Percentiles rank a stretch among this genome's conserved stretches.
phyloP scores from a whole-genome alignment of 352 stramenopile species.

The Globisporangium acanthophoron region DNA sequence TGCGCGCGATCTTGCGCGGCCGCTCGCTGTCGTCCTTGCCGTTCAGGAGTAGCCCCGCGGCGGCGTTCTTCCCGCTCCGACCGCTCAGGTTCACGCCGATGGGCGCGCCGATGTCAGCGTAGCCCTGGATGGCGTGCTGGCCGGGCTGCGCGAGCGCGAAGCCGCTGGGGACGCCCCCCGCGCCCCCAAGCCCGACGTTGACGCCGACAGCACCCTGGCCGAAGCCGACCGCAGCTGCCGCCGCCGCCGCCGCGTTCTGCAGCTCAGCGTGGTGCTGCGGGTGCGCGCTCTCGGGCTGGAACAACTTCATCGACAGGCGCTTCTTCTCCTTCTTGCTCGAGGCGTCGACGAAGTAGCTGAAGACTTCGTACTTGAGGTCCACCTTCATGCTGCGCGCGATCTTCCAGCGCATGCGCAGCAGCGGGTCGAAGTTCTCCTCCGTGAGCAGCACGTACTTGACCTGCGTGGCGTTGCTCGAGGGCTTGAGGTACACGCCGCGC shows the following conservation, averaged over 20 bases:
- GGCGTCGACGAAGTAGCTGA: constrained; percentile 75
- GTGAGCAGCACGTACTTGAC: constrained; percentile 74
- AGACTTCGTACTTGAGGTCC: constrained; percentile 78
- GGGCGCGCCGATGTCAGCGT: constrained; percentile 31
- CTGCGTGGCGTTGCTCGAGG: constrained; percentile 67
- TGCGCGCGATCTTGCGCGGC: constrained; percentile 39
- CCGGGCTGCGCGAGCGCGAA: constrained; percentile 25
- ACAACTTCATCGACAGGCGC: constrained; percentile 57
- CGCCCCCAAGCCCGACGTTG: too few species aligned
- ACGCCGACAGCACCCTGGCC: constrained; percentile 7
- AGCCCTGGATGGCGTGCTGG: constrained; percentile 29
- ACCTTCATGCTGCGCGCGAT: constrained; percentile 74
- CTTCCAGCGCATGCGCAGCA: constrained; percentile 70
- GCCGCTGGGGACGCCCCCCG: constrained; percentile 1
- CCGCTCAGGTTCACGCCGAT: constrained; percentile 9
- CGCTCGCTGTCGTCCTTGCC: constrained; percentile 27
- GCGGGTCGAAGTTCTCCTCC: constrained; percentile 66
- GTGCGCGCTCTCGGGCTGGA: constrained; percentile 29
- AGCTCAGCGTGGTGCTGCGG: constrained; percentile 14
- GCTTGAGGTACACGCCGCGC: constrained; percentile 71
- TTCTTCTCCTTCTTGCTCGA: constrained; percentile 63
- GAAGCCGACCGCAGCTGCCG: constrained; percentile 11
- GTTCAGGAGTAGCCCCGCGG: constrained; percentile 10
- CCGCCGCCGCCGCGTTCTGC: constrained; percentile 5
- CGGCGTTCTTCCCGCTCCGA: constrained; percentile 17